phyloP scores from a whole-genome alignment of 805 yeast species.

The Cyberlindnera japonica region DNA sequence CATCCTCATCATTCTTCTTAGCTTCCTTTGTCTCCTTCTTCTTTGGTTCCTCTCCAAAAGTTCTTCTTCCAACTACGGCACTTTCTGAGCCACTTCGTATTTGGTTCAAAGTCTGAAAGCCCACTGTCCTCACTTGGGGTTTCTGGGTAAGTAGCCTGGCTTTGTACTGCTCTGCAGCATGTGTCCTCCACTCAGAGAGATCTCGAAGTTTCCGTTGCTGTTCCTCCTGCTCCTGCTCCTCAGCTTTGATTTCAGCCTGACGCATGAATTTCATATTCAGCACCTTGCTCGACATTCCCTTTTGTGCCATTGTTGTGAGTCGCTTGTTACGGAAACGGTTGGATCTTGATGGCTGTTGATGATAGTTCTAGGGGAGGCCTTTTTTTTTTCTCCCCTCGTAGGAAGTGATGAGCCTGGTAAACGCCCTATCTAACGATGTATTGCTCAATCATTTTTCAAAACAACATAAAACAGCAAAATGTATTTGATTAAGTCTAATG shows the following conservation, averaged over 20 bases:
- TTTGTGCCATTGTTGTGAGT: constrained; percentile 7
- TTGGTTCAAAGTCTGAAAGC: constrained; percentile 38
- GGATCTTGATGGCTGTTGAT: too few species aligned
- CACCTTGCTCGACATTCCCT: constrained; percentile 57
- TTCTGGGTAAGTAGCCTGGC: constrained; percentile 24
- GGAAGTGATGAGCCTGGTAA: too few species aligned
- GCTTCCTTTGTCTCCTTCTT: constrained; percentile 10
- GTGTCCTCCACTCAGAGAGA: constrained; percentile 31
- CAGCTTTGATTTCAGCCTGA: constrained; percentile 36
- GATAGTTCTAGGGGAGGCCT: too few species aligned
- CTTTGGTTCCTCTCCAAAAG: constrained; percentile 26
- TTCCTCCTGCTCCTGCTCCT: constrained; percentile 33
- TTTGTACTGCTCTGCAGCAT: constrained; percentile 28
- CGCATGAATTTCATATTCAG: constrained; percentile 81
- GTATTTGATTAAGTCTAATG: too few species aligned
- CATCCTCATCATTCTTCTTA: constrained; percentile 10
- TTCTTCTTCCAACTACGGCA: constrained; percentile 28
- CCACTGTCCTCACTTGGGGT: constrained; percentile 34
- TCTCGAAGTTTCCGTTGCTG: constrained; percentile 41
- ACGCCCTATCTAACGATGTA: too few species aligned
- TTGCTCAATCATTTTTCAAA: too few species aligned
- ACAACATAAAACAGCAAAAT: too few species aligned
- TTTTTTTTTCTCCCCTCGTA: too few species aligned
- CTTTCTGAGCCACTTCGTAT: constrained; percentile 16
- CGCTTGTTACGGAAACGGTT: too few species aligned